Percentiles rank a stretch among this genome's conserved stretches.
Conservation (phyloP, 352 stramenopile species). For the Phytophthora tubulina region DNA sequence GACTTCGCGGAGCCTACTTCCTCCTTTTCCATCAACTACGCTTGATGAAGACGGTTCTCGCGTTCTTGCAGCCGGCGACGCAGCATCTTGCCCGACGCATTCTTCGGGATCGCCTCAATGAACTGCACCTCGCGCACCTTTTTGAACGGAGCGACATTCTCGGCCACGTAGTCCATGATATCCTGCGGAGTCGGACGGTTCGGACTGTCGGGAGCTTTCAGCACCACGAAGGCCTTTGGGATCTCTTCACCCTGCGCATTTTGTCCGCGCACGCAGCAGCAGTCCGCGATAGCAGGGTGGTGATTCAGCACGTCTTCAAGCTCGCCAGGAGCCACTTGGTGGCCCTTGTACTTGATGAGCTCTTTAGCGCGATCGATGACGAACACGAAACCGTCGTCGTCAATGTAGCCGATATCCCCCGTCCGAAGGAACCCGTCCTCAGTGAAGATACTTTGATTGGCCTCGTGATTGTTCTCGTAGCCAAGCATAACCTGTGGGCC, state of each 20-base stretch:
- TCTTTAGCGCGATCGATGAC: conserved; percentile 94
- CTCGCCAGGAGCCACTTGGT: conserved; percentile 92
- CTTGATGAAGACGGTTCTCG: conserved; percentile 42
- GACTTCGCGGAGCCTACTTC: not conserved
- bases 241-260: conserved; percentile 89
- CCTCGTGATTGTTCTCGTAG: conserved; percentile 91
- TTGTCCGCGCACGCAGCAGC: conserved; percentile 64
- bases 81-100: conserved; percentile 92
- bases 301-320: conserved; percentile 91
- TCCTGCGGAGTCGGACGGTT: conserved; percentile 64
- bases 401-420: conserved; percentile 92
- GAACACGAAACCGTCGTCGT: conserved; percentile 93
- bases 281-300: conserved; percentile 84
- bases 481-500: conserved; percentile 94
- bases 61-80: conserved; percentile 72
- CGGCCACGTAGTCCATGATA: conserved; percentile 87
- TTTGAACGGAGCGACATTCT: conserved; percentile 89
- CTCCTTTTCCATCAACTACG: not conserved
- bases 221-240: conserved; percentile 91
- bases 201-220: conserved; percentile 53
- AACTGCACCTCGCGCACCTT: conserved; percentile 90
- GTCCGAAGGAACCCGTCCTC: conserved; percentile 88
- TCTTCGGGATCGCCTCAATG: conserved; percentile 92
- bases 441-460: conserved; percentile 83
- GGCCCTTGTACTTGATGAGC: conserved; percentile 95